A percentile compares a stretch with the other conserved stretches of the same genome.
phyloP scores from a whole-genome alignment of 1,139 yeast genomes.

The Nakaseomyces delphensis region DNA sequence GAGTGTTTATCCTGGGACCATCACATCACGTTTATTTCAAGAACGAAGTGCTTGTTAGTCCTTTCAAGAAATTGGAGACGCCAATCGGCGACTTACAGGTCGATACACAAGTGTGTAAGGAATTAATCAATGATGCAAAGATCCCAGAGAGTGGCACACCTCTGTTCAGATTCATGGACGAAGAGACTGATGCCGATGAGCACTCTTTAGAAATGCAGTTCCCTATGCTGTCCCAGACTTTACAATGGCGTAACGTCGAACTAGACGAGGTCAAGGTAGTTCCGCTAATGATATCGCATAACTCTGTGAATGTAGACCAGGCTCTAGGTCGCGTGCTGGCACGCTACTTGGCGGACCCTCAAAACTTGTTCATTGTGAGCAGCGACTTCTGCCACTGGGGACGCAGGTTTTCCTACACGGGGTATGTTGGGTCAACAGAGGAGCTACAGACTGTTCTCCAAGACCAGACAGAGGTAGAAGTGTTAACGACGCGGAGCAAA shows the following conservation, averaged over 20 bases:
- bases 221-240: constrained; percentile 47
- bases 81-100: constrained; percentile 73
- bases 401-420: constrained; percentile 59
- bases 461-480: constrained; percentile 24
- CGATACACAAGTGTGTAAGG: constrained; percentile 38
- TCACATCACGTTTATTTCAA: constrained; percentile 84
- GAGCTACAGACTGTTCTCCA: constrained; percentile 22
- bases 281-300: constrained; percentile 73
- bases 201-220: constrained; percentile 95
- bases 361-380: constrained; percentile 59
- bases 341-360: constrained; percentile 47
- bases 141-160: constrained; percentile 17
- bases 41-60: constrained; percentile 48
- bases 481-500: constrained; percentile 20
- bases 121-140: constrained; percentile 25
- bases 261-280: constrained; percentile 47
- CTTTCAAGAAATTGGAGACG: constrained; percentile 54
- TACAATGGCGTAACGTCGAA: constrained; percentile 36
- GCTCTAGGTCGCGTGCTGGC: constrained; percentile 42
- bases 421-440: constrained; percentile 35
- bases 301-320: constrained; percentile 40
- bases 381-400: constrained; percentile 99
- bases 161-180: constrained; percentile 49
- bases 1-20: constrained; percentile 83
- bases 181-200: constrained; percentile 66